phyloP scores from a whole-genome alignment of 1,139 yeast species.

The Blastobotrys indianensis region DNA sequence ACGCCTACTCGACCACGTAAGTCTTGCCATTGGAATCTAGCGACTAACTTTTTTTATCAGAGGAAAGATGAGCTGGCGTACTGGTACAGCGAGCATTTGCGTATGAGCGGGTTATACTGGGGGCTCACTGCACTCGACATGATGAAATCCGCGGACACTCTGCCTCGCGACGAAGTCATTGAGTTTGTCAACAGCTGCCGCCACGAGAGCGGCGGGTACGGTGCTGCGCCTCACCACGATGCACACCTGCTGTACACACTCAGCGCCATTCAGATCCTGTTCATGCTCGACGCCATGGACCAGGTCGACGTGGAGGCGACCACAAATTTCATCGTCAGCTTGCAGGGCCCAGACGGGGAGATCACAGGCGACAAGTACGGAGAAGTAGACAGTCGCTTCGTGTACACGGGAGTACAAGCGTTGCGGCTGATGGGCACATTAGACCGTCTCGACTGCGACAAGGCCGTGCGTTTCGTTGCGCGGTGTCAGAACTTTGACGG shows the following conservation, averaged over 20 bases:
- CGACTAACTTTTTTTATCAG: constrained; percentile 16
- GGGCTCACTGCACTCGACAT: constrained; percentile 74
- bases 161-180: constrained; percentile 57
- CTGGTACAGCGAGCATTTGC: constrained; percentile 85
- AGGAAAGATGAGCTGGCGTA: constrained; percentile 60
- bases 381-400: constrained; percentile 87
- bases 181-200: constrained; percentile 66
- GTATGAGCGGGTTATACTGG: constrained; percentile 92
- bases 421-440: constrained; percentile 63
- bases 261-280: constrained; percentile 76
- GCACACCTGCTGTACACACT: constrained; percentile 83
- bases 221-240: constrained; percentile 85
- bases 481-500: constrained; percentile 89
- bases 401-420: constrained; percentile 72
- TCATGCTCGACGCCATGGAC: constrained; percentile 58
- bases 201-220: constrained; percentile 67
- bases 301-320: constrained; percentile 35
- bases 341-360: constrained; percentile 75
- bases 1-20: constrained; percentile 41
- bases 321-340: constrained; percentile 44
- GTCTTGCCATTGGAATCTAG: constrained; percentile 7
- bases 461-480: constrained; percentile 60
- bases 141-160: constrained; percentile 50
- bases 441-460: constrained; percentile 52
- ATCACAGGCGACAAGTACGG: constrained; percentile 89